A percentile compares a stretch with the other conserved stretches of the same genome.
These are phyloP conservation scores for Alectoria sarmentosa DNA, from an alignment of 495 filamentous ascomycete genomes.

Conservation along the genomic window DNA sequence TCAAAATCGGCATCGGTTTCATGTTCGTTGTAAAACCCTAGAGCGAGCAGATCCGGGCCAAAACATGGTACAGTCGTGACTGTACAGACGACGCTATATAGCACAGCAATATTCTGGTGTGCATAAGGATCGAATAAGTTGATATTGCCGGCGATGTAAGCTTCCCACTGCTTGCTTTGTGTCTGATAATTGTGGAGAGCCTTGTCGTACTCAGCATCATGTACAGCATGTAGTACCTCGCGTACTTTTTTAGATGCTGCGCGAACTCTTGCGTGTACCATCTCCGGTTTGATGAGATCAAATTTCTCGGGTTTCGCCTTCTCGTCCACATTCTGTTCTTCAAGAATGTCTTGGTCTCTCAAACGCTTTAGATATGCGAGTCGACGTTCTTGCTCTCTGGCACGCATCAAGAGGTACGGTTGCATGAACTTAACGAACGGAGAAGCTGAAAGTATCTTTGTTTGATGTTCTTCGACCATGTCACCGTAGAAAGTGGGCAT, in stretches of 20 bases:
- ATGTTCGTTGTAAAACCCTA: conserved; percentile 91
- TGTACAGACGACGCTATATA: conserved; percentile 89
- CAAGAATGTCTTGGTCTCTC: conserved; percentile 63
- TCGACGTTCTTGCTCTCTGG: conserved; percentile 81
- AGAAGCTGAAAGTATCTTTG: conserved; percentile 88
- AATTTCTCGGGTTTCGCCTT: conserved; percentile 64
- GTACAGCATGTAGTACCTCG: conserved; percentile 88
- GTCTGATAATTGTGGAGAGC: conserved; percentile 90
- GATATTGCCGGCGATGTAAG: conserved; percentile 72
- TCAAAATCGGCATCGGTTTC: conserved; percentile 61
- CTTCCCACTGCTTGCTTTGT: conserved; percentile 92
- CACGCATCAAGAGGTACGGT: conserved; percentile 86
- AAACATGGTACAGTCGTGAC: conserved; percentile 84
- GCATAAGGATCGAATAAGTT: conserved; percentile 89
- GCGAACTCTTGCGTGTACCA: conserved; percentile 76
- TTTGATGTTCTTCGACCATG: conserved; percentile 86
- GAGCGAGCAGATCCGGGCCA: conserved; percentile 76
- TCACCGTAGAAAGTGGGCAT: conserved; percentile 91
- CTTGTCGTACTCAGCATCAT: conserved; percentile 94
- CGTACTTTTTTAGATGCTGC: conserved; percentile 76
- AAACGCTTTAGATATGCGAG: conserved; percentile 72
- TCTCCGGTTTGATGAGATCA: conserved; percentile 83
- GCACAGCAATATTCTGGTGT: conserved; percentile 92
- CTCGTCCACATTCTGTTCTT: conserved; percentile 48
- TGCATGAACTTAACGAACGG: conserved; percentile 94